phyloP scores from a whole-genome alignment of 306 rosid species.

The Amphicarpaea edgeworthii region DNA sequence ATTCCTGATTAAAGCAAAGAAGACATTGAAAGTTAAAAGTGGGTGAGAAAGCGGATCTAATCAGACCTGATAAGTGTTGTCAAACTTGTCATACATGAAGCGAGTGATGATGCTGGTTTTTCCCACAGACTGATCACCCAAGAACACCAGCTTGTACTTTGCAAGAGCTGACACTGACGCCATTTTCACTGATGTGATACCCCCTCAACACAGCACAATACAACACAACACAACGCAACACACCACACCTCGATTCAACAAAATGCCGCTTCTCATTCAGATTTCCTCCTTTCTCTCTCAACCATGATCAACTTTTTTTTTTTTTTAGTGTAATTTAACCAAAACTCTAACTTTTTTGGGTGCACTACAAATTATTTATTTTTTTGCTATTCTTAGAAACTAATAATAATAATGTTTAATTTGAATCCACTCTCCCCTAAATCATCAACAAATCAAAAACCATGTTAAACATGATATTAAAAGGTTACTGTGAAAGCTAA shows the following conservation, averaged over 20 bases:
- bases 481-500: too few species aligned
- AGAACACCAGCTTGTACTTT: slow-evolving; percentile 61
- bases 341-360: not conserved
- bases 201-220: not conserved
- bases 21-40: not conserved
- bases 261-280: slow-evolving; percentile 29
- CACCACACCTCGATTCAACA: slow-evolving; percentile 4
- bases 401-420: not conserved
- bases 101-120: slow-evolving; percentile 64
- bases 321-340: not conserved
- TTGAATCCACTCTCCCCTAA: not conserved
- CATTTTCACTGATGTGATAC: slow-evolving; percentile 35
- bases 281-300: slow-evolving; percentile 42
- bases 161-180: slow-evolving; percentile 63
- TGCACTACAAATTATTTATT: not conserved
- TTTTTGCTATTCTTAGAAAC: not conserved
- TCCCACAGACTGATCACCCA: slow-evolving; percentile 62
- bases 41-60: slow-evolving; percentile 38
- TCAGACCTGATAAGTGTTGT: slow-evolving; percentile 60
- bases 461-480: too few species aligned
- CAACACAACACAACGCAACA: not conserved
- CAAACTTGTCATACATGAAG: slow-evolving; percentile 62
- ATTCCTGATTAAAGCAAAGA: not conserved
- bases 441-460: not conserved
- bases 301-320: not conserved